These are phyloP conservation scores for Phylloporus arenicola DNA, from an alignment of 768 basidiomycete genomes.

Conservation along the genomic window DNA sequence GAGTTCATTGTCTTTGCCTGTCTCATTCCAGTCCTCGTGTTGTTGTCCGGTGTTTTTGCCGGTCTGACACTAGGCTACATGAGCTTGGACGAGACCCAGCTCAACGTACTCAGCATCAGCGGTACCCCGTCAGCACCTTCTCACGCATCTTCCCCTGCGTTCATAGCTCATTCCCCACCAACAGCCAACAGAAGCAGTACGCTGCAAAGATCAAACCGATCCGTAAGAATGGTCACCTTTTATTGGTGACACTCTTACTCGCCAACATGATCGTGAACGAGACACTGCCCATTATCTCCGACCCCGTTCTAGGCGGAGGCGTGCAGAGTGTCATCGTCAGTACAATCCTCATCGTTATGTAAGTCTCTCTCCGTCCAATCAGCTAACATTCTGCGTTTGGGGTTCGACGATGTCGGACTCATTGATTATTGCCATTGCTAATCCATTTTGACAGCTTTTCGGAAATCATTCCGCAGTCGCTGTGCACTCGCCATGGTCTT, in stretches of 20 bases:
- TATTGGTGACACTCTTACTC: slow-evolving; percentile 76
- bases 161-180: slow-evolving; percentile 1
- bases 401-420: not conserved
- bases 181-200: slow-evolving; percentile 72
- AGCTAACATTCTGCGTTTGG: not conserved
- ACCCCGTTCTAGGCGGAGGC: slow-evolving; percentile 75
- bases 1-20: slow-evolving; percentile 38
- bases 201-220: slow-evolving; percentile 86
- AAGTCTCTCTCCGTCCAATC: slow-evolving; percentile 30
- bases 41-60: slow-evolving; percentile 83
- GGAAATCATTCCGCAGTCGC: slow-evolving; percentile 87
- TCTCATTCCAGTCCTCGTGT: slow-evolving; percentile 81
- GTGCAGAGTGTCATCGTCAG: slow-evolving; percentile 72
- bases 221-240: slow-evolving; percentile 74
- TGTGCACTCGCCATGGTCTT: slow-evolving; percentile 88
- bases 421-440: not conserved
- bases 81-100: slow-evolving; percentile 89
- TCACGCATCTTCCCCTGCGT: not conserved
- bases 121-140: slow-evolving; percentile 64
- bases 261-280: slow-evolving; percentile 94
- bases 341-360: slow-evolving; percentile 86
- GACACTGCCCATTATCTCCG: slow-evolving; percentile 77
- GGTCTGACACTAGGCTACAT: slow-evolving; percentile 90
- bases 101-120: slow-evolving; percentile 79
- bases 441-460: slow-evolving; percentile 53